phyloP scores from a whole-genome alignment of 352 stramenopile genomes.

The Phytophthora syringae region DNA sequence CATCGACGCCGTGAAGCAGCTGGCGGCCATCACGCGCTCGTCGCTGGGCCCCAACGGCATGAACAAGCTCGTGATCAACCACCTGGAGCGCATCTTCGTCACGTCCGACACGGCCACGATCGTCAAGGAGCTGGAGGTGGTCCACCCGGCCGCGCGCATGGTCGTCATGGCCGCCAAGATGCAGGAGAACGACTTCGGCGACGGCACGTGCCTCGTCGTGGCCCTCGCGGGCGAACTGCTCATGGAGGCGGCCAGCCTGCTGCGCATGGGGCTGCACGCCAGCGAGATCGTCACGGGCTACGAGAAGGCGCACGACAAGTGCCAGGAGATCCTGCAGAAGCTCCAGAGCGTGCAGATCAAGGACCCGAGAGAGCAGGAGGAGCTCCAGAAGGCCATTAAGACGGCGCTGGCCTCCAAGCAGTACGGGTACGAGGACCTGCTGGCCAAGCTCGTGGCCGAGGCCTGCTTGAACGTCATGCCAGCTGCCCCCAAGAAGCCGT shows the following conservation, averaged over 20 bases:
- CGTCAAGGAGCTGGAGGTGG: conserved; percentile 98
- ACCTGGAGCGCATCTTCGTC: conserved; percentile 99
- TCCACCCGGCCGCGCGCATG: conserved; percentile 99
- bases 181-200: conserved; percentile 97
- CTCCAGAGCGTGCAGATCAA: conserved; percentile 82
- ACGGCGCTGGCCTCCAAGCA: conserved; percentile 98
- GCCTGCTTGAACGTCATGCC: conserved; percentile 96
- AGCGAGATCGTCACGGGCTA: conserved; percentile 99
- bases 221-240: conserved; percentile 98
- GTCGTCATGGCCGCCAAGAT: conserved; percentile 98
- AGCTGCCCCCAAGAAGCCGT: conserved; percentile 80
- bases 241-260: conserved; percentile 95
- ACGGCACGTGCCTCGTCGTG: conserved; percentile 98
- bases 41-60: conserved; percentile 99
- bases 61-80: conserved; percentile 99
- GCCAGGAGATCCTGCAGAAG: conserved; percentile 91
- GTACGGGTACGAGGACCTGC: conserved; percentile 95
- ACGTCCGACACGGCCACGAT: conserved; percentile 99
- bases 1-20: conserved; percentile 98
- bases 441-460: conserved; percentile 95
- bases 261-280: conserved; percentile 98
- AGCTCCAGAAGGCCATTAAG: conserved; percentile 92
- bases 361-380: conserved; percentile 82
- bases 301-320: conserved; percentile 95
- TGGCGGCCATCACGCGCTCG: conserved; percentile 97